Base-by-base conservation (phyloP, 139 green algal genomes). In the Dunaliella primolecta region DNA sequence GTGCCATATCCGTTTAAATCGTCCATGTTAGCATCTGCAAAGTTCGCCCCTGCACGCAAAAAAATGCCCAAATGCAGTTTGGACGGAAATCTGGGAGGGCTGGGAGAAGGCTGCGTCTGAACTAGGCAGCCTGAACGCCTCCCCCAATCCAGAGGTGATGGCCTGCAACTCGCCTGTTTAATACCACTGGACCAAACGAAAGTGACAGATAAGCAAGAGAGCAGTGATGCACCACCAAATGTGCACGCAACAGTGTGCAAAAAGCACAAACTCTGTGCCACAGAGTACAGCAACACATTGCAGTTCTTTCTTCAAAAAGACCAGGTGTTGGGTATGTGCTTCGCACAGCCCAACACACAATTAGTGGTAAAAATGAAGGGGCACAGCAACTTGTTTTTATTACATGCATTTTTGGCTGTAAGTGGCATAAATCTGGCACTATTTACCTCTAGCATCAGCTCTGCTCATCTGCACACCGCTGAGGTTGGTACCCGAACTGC, bases 1-100 rank as follows among this genome's bases (percentile, higher is more conserved):
- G 81, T 85, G 34, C 70, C 64, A 37, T 88, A 93, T n/a, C 72
- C 87, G 85, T 93, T 93, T 1, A 87, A 56, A 38, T 93, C 88
- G 0, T 85, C 90, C 11, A 93, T 84, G 88, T 93, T 86, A 0
- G 85, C 83, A 32, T 86, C 83, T 3, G 32, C 36, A 2, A 92
- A 75, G 56, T 82, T 86, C 29, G 88, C 87, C 0, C 89, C 85
- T 84, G 80, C 64, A 74, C 30, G 77, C 77, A 70, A 7, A 31
- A 81, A 3, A 31, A 78, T n/a, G n/a, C n/a, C n/a, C n/a, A 64
- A 64, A 7, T 25, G 46, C 46, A 64, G 46, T 64, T 7, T 64
- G 7, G 15, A 64, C 7, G 7, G 46, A 64, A 7, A 64, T 15
- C 7, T 64, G 46, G 7, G 46, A 25, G 46, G 46, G 15, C 7